phyloP scores from a whole-genome alignment of 495 filamentous ascomycete species.

The Staphylotrichum tortipilum region DNA sequence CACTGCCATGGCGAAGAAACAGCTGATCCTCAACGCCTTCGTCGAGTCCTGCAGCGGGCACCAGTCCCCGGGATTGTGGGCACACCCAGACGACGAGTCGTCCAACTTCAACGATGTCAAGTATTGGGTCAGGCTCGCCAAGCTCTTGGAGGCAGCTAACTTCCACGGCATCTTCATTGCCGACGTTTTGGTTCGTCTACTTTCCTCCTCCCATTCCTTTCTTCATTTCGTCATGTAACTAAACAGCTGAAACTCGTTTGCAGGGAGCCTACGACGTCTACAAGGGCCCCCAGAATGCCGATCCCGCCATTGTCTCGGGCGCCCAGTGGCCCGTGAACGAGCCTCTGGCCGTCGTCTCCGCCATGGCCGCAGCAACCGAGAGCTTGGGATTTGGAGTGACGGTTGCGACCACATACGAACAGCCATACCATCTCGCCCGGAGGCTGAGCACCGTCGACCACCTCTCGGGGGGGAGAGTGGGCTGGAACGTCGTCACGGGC shows the following conservation, averaged over 20 bases:
- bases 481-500: slow-evolving; percentile 48
- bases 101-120: slow-evolving; percentile 43
- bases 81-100: slow-evolving; percentile 46
- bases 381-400: slow-evolving; percentile 60
- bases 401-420: slow-evolving; percentile 57
- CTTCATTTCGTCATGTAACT: not conserved
- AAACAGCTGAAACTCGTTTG: not conserved
- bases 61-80: slow-evolving; percentile 55
- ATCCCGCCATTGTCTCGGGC: slow-evolving; percentile 49
- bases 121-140: slow-evolving; percentile 50
- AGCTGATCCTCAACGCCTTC: slow-evolving; percentile 58
- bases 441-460: slow-evolving; percentile 60
- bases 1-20: slow-evolving; percentile 37
- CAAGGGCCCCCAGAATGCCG: slow-evolving; percentile 39
- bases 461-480: slow-evolving; percentile 51
- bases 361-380: slow-evolving; percentile 47
- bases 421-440: slow-evolving; percentile 59
- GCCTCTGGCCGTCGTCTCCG: slow-evolving; percentile 36
- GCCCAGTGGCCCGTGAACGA: slow-evolving; percentile 62
- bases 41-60: slow-evolving; percentile 53
- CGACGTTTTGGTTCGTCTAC: slow-evolving; percentile 16
- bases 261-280: slow-evolving; percentile 57
- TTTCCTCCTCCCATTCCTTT: no score
- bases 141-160: slow-evolving; percentile 48
- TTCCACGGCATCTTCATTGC: slow-evolving; percentile 59